Conservation (phyloP, 2,329 filamentous ascomycete genomes). For the Dothistroma septosporum region DNA sequence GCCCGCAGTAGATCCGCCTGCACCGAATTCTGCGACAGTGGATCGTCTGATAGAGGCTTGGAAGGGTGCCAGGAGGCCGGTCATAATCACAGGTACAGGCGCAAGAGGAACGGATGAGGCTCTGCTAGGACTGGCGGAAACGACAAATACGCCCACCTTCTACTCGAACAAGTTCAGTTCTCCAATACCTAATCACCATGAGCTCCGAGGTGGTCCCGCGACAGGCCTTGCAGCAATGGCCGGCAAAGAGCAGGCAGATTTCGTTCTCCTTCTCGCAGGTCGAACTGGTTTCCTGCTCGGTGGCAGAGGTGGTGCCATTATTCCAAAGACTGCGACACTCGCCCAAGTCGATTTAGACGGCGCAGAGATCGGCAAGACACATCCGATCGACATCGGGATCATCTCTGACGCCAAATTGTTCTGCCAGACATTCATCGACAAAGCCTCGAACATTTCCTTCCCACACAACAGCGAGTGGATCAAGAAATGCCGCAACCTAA, state of each 20-base stretch:
- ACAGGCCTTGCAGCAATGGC: conserved; percentile 34
- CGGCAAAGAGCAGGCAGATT: conserved; percentile 37
- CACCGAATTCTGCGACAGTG: conserved; percentile 37
- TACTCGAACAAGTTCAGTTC: conserved; percentile 38
- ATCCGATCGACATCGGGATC: conserved; percentile 39
- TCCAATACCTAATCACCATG: conserved; percentile 30
- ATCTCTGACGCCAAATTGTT: conserved; percentile 40
- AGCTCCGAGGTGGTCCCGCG: conserved; percentile 38
- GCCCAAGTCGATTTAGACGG: conserved; percentile 45
- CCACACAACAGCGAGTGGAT: conserved; percentile 27
- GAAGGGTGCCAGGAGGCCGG: conserved; percentile 37
- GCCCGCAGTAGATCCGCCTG: conserved; percentile 34
- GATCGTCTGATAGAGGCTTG: conserved; percentile 33
- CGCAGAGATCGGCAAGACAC: conserved; percentile 41
- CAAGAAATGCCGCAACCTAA: conserved; percentile 26
- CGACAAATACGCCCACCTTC: conserved; percentile 40
- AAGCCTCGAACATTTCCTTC: conserved; percentile 11
- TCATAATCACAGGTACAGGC: conserved; percentile 43
- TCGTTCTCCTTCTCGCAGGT: conserved; percentile 39
- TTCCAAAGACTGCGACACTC: conserved; percentile 39
- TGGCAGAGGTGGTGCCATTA: conserved; percentile 19
- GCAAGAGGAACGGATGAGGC: conserved; percentile 27
- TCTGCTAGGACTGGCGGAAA: conserved; percentile 35
- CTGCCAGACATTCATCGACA: conserved; percentile 21
- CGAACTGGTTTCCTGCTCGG: conserved; percentile 20